A percentile compares a stretch with the other conserved stretches of the same genome.
These are phyloP conservation scores for Beauveria asiatica DNA, from an alignment of 2,329 filamentous ascomycete genomes.

Conservation along the genomic window DNA sequence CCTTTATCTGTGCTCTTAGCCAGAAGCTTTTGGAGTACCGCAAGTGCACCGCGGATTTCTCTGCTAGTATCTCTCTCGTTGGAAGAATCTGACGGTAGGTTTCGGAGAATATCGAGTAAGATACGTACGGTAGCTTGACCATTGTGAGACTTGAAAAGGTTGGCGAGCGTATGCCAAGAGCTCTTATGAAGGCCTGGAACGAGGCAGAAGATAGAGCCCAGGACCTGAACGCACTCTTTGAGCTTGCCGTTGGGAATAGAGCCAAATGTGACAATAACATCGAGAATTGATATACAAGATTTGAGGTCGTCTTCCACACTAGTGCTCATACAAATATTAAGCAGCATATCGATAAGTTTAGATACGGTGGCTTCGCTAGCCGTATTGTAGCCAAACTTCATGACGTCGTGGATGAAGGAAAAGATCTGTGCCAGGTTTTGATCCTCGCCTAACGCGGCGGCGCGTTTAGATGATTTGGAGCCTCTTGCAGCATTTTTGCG, in stretches of 20 bases:
- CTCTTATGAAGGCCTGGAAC: conserved; percentile 52
- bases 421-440: conserved; percentile 57
- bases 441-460: conserved; percentile 42
- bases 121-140: conserved; percentile 60
- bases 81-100: conserved; percentile 35
- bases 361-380: conserved; percentile 55
- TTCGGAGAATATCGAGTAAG: conserved; percentile 52
- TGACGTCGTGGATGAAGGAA: conserved; percentile 55
- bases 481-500: conserved; percentile 36
- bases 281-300: conserved; percentile 58
- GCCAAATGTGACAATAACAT: conserved; percentile 64
- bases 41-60: conserved; percentile 54
- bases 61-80: conserved; percentile 44
- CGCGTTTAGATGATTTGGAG: conserved; percentile 31
- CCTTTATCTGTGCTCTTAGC: conserved; percentile 50
- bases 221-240: conserved; percentile 57
- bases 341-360: conserved; percentile 51
- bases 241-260: conserved; percentile 57
- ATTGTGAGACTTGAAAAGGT: conserved; percentile 65
- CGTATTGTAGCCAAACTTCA: conserved; percentile 68
- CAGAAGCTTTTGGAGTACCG: conserved; percentile 55
- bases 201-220: conserved; percentile 64
- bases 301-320: conserved; percentile 55
- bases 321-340: conserved; percentile 61
- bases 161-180: conserved; percentile 62